Evolutionary conservation across 1,139 yeast species (phyloP).

Genomic region (Yamadazyma diddensiae): DNA sequence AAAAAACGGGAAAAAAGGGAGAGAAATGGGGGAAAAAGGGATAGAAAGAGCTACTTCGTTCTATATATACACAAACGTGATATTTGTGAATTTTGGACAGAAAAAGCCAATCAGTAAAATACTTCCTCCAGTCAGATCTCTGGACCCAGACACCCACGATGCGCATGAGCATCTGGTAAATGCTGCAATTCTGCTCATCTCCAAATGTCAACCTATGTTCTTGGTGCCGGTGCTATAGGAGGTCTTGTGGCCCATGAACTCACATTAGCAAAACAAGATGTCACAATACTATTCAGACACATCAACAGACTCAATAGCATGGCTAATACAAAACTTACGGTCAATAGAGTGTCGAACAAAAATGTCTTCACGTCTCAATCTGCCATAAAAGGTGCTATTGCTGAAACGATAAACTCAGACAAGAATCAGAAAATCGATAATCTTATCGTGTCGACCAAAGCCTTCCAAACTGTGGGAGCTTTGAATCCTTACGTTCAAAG

Average conservation of each 20-base stretch:
- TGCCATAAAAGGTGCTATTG: slow-evolving; percentile 6
- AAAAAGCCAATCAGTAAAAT: too few species aligned
- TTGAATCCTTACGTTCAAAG: slow-evolving; percentile 41
- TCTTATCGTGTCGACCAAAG: slow-evolving; percentile 61
- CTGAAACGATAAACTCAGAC: not conserved
- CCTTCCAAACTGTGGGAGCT: slow-evolving; percentile 52
- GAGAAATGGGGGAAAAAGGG: too few species aligned
- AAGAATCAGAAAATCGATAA: slow-evolving; percentile 38
- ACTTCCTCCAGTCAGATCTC: too few species aligned
- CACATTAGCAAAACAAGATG: slow-evolving; percentile 3
- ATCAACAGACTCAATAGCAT: not conserved
- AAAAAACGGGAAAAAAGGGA: too few species aligned
- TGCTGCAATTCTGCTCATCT: too few species aligned
- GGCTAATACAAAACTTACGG: slow-evolving; percentile 7
- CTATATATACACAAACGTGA: too few species aligned
- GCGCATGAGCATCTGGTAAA: too few species aligned
- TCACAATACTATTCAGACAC: slow-evolving; percentile 8
- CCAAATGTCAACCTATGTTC: too few species aligned
- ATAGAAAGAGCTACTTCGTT: too few species aligned
- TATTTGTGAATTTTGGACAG: too few species aligned
- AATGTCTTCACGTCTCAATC: slow-evolving; percentile 6
- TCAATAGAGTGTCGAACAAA: slow-evolving; percentile 19
- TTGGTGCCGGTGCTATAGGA: slow-evolving; percentile 18
- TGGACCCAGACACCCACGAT: too few species aligned
- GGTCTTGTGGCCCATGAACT: slow-evolving; percentile 16